Base-by-base conservation (phyloP, 805 yeast species). In the Kodamaea jinghongensis region DNA sequence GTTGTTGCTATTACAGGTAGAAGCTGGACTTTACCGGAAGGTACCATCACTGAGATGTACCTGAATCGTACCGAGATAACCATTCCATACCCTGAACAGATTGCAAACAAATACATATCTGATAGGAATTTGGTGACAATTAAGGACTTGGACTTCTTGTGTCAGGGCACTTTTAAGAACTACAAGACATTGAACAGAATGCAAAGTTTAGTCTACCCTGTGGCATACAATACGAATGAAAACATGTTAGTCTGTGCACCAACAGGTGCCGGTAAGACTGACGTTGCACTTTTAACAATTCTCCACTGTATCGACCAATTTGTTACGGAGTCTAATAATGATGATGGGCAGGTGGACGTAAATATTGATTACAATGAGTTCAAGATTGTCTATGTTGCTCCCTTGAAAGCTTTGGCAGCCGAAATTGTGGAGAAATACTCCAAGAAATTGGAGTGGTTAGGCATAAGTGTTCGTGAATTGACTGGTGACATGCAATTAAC, bases 221-320 rank as follows among this genome's bases (percentile, higher is more conserved):
- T 90, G 10, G 98, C 96, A 0, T 93, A 91, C 58, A 80, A 84
- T 40, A 84, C 97, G 4, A 89, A 86, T 59, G 97, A 91, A 53
- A 91, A 91, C 55, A 86, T 93, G 96, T 67, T 90, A 36, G 88
- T 90, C 4, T 90, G 97, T 78, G 96, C 97, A 0, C 97, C 97
- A 1, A 90, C 97, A 0, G 97, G 97, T 73, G 96, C 97, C 4
- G 97, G 97, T 76, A 90, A 90, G 57, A 90, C 97, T 0, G 96
- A 90, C 60, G 91, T 90, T 17, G 97, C 97, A 0, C 62, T 90
- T 43, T 65, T 90, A 28, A 71, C 96, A 0, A 80, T 90, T 46
- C 65, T 90, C 38, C 91, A 85, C 52, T 78, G 93, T 0, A 81
- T 91, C 10, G 77, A 80, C 26, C 95, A 86, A 55, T 83, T 75